Evolutionary conservation across 2,329 filamentous ascomycete species (phyloP).

Genomic region (Fonsecaea erecta): DNA sequence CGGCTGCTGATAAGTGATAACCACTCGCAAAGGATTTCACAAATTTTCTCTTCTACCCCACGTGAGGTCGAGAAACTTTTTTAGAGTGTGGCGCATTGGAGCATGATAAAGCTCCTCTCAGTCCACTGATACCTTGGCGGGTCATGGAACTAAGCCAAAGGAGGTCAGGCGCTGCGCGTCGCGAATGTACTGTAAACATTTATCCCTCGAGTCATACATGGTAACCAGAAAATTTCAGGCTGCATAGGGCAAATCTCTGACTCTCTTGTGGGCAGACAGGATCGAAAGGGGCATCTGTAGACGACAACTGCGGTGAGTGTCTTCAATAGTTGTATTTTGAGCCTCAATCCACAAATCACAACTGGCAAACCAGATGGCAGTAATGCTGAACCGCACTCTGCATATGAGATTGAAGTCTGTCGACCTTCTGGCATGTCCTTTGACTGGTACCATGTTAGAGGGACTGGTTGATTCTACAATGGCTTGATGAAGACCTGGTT

Average conservation of each 20-base stretch:
- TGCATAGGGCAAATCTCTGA: not conserved
- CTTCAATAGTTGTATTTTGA: not conserved
- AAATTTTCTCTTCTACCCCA: slow-evolving; percentile 2
- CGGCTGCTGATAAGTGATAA: not conserved
- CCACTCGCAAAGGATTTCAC: not conserved
- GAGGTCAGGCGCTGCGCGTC: not conserved
- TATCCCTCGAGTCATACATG: not conserved
- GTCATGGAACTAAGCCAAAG: not conserved
- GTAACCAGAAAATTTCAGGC: not conserved
- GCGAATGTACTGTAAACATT: not conserved
- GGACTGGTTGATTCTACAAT: not conserved
- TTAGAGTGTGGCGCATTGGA: not conserved
- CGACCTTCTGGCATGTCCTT: not conserved
- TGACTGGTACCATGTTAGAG: not conserved
- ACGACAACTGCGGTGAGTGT: not conserved
- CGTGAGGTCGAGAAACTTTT: slow-evolving; percentile 3
- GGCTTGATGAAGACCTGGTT: not conserved
- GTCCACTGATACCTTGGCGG: not conserved
- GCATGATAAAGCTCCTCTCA: not conserved
- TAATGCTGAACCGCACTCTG: not conserved
- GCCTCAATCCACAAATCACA: not conserved
- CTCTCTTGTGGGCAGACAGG: not conserved
- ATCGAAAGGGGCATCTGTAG: not conserved
- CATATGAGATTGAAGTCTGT: not conserved
- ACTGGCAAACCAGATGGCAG: not conserved